These are phyloP conservation scores for Chrysopogon serrulatus DNA, from an alignment of 176 grass and related monocot species.

Conservation along the genomic window DNA sequence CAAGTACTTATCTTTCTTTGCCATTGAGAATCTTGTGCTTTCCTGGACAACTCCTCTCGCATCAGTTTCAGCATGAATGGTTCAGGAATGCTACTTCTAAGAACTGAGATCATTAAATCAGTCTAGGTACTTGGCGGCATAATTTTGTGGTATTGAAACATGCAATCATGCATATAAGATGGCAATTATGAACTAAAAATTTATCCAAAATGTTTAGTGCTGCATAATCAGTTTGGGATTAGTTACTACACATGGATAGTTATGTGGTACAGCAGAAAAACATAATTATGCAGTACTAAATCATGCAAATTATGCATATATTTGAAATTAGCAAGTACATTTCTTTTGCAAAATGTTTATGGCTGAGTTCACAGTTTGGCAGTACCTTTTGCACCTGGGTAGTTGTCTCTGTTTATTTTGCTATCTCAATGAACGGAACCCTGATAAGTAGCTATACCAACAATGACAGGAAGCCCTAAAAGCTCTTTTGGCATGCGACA, in stretches of 20 bases:
- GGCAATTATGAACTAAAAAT: not conserved
- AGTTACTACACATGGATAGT: not conserved
- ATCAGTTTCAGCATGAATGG: not conserved
- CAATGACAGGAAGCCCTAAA: slow-evolving; percentile 75
- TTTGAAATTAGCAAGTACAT: not conserved
- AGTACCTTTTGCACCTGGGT: not conserved
- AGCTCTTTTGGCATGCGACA: slow-evolving; percentile 95
- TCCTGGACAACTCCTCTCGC: not conserved
- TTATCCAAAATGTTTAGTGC: not conserved
- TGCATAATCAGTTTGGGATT: not conserved
- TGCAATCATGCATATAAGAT: not conserved
- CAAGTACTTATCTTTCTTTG: not conserved
- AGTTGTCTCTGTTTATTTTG: not conserved
- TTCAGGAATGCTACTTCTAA: not conserved
- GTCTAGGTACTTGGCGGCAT: not conserved
- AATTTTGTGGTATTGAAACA: not conserved
- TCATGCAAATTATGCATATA: not conserved
- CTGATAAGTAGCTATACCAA: not conserved
- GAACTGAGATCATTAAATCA: not conserved
- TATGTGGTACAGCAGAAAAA: not conserved
- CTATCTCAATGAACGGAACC: not conserved
- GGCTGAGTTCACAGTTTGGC: not conserved
- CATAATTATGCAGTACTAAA: not conserved
- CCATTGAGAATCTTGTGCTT: not conserved
- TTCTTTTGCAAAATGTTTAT: not conserved